Conservation (phyloP, 2,329 filamentous ascomycete genomes). For the Verticillium alfalfae region DNA sequence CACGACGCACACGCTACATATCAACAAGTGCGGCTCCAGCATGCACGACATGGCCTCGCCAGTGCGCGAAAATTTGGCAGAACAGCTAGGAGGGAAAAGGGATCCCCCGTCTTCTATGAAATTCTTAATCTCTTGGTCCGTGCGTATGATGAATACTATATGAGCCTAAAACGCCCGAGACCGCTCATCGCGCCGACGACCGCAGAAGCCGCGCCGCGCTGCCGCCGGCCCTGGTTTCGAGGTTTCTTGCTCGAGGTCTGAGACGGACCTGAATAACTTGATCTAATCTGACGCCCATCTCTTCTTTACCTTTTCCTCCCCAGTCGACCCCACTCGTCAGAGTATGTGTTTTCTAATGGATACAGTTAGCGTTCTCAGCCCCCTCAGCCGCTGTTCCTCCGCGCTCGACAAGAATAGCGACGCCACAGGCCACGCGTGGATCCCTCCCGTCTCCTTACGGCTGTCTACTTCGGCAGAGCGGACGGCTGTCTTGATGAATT, state of each 20-base stretch:
- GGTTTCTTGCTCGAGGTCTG: slow-evolving; percentile 24
- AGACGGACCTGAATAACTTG: slow-evolving; percentile 47
- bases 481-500: slow-evolving; percentile 50
- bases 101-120: not conserved
- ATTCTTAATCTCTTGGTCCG: not conserved
- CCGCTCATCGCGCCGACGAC: slow-evolving; percentile 10
- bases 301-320: slow-evolving; percentile 8
- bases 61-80: not conserved
- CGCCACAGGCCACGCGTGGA: slow-evolving; percentile 81
- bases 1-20: not conserved
- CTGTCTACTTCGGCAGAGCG: slow-evolving; percentile 49
- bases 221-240: slow-evolving; percentile 39
- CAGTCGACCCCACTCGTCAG: not conserved
- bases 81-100: too few relatives aligned
- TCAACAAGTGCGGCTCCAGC: not conserved
- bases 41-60: too few relatives aligned
- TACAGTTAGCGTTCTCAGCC: slow-evolving; percentile 31
- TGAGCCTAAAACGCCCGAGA: slow-evolving; percentile 25
- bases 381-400: slow-evolving; percentile 43
- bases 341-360: slow-evolving; percentile 8
- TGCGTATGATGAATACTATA: slow-evolving; percentile 31
- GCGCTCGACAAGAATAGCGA: slow-evolving; percentile 49
- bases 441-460: slow-evolving; percentile 57
- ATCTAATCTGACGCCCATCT: slow-evolving; percentile 54
- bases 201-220: slow-evolving; percentile 42